These are phyloP conservation scores for Actinomucor elegans DNA, from an alignment of 371 early-diverging fungal genomes.

Conservation along the genomic window DNA sequence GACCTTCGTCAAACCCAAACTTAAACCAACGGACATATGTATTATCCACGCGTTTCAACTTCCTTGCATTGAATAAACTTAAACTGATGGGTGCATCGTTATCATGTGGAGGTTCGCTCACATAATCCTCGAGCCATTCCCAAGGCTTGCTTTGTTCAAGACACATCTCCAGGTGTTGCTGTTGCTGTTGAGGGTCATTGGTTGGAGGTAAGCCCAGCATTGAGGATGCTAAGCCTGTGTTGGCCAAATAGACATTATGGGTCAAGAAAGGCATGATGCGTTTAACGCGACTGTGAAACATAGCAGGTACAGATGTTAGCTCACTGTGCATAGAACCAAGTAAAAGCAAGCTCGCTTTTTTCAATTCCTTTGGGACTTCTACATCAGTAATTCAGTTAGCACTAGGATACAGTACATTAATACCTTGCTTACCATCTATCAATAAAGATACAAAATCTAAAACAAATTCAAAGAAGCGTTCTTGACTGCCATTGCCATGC, in stretches of 20 bases:
- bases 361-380: constrained; percentile 42
- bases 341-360: constrained; percentile 30
- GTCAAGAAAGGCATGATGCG: constrained; percentile 60
- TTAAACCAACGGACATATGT: constrained; percentile 49
- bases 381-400: too few relatives aligned
- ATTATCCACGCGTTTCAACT: constrained; percentile 31
- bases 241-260: constrained; percentile 59
- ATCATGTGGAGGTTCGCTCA: constrained; percentile 43
- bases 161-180: constrained; percentile 36
- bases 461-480: constrained; percentile 60
- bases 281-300: constrained; percentile 57
- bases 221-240: constrained; percentile 32
- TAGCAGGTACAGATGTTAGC: constrained; percentile 48
- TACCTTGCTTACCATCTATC: constrained; percentile 60
- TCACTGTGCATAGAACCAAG: constrained; percentile 42
- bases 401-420: too few relatives aligned
- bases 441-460: constrained; percentile 59
- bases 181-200: constrained; percentile 38
- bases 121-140: constrained; percentile 68
- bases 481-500: constrained; percentile 65
- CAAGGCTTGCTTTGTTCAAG: constrained; percentile 58
- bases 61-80: constrained; percentile 37
- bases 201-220: constrained; percentile 23
- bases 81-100: constrained; percentile 50
- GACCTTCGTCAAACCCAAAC: constrained; percentile 33